A percentile compares a stretch with the other conserved stretches of the same genome.
These are phyloP conservation scores for Stentor coeruleus DNA, from an alignment of 73 alveolate genomes.

Conservation along the genomic window DNA sequence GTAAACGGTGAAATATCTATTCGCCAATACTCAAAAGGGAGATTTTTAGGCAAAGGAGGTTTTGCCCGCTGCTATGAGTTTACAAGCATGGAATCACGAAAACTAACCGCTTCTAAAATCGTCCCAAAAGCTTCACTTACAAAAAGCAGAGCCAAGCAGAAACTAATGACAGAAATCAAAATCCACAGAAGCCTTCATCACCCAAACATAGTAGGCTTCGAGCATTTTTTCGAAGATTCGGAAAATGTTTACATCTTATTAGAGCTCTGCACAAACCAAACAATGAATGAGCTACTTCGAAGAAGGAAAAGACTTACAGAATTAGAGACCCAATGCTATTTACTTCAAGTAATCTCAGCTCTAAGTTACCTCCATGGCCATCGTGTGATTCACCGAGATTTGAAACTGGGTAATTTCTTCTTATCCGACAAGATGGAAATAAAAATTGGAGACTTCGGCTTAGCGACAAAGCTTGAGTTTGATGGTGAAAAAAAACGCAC, in stretches of 20 bases:
- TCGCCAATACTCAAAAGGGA: constrained; percentile 75
- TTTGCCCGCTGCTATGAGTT: constrained; percentile 94
- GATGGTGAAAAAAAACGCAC: constrained; percentile 82
- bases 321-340: constrained; percentile 47
- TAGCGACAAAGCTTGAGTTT: constrained; percentile 72
- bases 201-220: constrained; percentile 83
- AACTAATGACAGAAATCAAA: constrained; percentile 89
- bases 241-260: constrained; percentile 84
- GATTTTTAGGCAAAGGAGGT: constrained; percentile 93
- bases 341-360: constrained; percentile 50
- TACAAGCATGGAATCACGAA: constrained; percentile 69
- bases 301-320: constrained; percentile 56
- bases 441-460: constrained; percentile 82
- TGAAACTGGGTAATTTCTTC: constrained; percentile 66
- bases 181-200: constrained; percentile 94
- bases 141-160: constrained; percentile 91
- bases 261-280: constrained; percentile 87
- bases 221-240: constrained; percentile 93
- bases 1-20: constrained; percentile 61
- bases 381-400: constrained; percentile 69
- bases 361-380: constrained; percentile 52
- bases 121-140: constrained; percentile 84
- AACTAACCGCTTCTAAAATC: constrained; percentile 84
- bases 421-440: constrained; percentile 63
- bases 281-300: constrained; percentile 71